Base-by-base conservation (phyloP, 495 filamentous ascomycete genomes). In the Aspergillus bridgeri region DNA sequence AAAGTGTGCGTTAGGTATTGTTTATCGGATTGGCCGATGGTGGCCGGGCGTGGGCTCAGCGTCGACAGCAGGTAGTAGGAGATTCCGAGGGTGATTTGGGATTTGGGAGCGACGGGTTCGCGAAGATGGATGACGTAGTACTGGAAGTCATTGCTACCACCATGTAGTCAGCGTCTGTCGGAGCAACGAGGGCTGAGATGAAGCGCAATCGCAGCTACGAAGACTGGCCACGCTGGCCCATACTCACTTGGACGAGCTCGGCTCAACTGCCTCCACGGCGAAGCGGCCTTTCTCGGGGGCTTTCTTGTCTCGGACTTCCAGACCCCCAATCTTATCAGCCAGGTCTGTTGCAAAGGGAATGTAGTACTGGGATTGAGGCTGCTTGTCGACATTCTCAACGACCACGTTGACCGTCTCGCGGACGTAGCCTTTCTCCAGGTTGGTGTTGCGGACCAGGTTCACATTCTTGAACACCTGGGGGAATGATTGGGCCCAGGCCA, bases 291-390 rank as follows among this genome's bases (percentile, higher is more conserved):
- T 77, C 57, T 81, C 81, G 38, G 83, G 68, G 45, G 89, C 83
- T 69, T 96, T 96, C 78, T 92, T 94, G 65, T 97, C 90, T 67
- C 85, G 87, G 19, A 91, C 94, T 76, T 98, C 93, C 48, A 98
- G 72, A 29, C 87, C 91, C 61, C 92, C 95, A 47, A 98, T 69
- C 55, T 81, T 86, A 50, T 81, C 81, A 65, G 94, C 80, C 63
- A 89, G 80, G 49, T 88, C 83, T 48, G 81, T 79, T 48, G 86
- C 85, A 75, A 98, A 93, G 3, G 92, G 87, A 33, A 97, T 65
- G 71, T 86, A 96, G 81, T 97, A 98, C 70, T 92, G 87, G 73
- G 81, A 80, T 68, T 98, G 94, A 9, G 91, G 81, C 51, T 85
- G 74, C 42, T 81, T 84, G 65, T 83, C 82, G 62, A 88, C 76